Base-by-base conservation (phyloP, 768 basidiomycete species). In the Mycena polygramma region DNA sequence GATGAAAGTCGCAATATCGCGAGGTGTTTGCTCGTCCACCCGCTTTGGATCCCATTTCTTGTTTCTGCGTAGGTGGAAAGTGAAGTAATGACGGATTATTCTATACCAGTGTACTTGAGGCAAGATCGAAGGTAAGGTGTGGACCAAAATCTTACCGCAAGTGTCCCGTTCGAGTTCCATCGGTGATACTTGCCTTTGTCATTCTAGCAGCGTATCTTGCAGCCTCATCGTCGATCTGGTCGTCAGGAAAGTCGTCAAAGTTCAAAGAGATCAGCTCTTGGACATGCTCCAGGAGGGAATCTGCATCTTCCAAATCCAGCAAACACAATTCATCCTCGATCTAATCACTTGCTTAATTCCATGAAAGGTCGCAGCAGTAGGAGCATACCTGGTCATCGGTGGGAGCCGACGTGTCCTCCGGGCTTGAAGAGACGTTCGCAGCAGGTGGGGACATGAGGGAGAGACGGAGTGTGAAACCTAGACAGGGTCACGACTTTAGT, bases 271-370 rank as follows among this genome's bases (percentile, higher is more conserved):
- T 20, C 5, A 61, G 45, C 7, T 61, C 59, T 35, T 61, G 59
- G 15, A 49, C 59, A 8, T 61, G 57, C 45, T 61, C 46, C 5
- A 61, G 59, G 10, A 61, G 26, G 4, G 59, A 61, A 37, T 61
- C 59, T 6, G 59, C 59, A 49, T 61, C 45, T 41, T 61, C 59
- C 2, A 61, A 35, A 30, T 61, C 59, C 9, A 61, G 26, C 36
- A 61, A 26, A 14, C 59, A 61, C 17, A 61, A 24, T 36, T 61
- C 59, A 6, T 61, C 46, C 7, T 61, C 59, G 20, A 61, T 49
- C 59, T 61, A 45, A 39, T n/a, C n/a, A 39, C 13, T 39, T 7
- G 7, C 39, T 7, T 7, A 39, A 39, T 39, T 7, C 7, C 7
- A 39, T 39, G 39, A 13, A 39, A 39, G 13, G 39, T 39, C 7